Percentiles rank a stretch among this genome's conserved stretches.
These are phyloP conservation scores for Nymphaea thermarum DNA, from an alignment of 164 flowering plant species.

Conservation along the genomic window DNA sequence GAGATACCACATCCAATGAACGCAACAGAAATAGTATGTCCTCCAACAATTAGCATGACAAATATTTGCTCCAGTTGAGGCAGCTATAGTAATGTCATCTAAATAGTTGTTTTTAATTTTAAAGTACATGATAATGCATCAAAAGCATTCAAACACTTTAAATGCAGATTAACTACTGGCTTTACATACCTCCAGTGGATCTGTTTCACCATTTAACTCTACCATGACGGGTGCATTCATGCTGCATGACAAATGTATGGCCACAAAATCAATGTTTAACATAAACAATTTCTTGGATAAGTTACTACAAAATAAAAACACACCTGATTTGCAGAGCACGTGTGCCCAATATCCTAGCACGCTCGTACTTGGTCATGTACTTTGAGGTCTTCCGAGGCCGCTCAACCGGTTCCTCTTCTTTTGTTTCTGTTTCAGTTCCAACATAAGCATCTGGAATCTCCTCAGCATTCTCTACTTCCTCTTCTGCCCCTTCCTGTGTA, in stretches of 20 bases:
- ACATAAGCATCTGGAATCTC: slow-evolving; percentile 28
- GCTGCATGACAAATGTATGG: slow-evolving; percentile 14
- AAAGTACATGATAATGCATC: too few relatives aligned
- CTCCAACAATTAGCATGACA: too few relatives aligned
- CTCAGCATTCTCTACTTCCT: slow-evolving; percentile 33
- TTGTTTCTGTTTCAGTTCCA: slow-evolving; percentile 30
- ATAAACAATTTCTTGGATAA: too few relatives aligned
- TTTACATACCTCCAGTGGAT: slow-evolving; percentile 47
- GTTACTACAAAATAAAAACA: not conserved
- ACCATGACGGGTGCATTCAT: slow-evolving; percentile 79
- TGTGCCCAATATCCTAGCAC: slow-evolving; percentile 57
- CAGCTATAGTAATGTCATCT: too few relatives aligned
- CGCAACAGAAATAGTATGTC: too few relatives aligned
- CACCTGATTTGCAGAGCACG: slow-evolving; percentile 62
- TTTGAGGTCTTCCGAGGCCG: slow-evolving; percentile 43
- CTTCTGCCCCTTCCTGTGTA: slow-evolving; percentile 40
- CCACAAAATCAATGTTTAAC: not conserved
- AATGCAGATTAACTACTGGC: too few relatives aligned
- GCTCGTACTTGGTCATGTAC: slow-evolving; percentile 57
- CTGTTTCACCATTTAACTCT: slow-evolving; percentile 65
- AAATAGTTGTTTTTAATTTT: too few relatives aligned
- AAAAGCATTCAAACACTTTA: too few relatives aligned
- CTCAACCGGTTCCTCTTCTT: slow-evolving; percentile 20
- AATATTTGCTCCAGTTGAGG: not conserved
- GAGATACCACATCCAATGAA: too few relatives aligned